These are phyloP conservation scores for Boletus fagicola DNA, from an alignment of 768 basidiomycete genomes.

Conservation along the genomic window DNA sequence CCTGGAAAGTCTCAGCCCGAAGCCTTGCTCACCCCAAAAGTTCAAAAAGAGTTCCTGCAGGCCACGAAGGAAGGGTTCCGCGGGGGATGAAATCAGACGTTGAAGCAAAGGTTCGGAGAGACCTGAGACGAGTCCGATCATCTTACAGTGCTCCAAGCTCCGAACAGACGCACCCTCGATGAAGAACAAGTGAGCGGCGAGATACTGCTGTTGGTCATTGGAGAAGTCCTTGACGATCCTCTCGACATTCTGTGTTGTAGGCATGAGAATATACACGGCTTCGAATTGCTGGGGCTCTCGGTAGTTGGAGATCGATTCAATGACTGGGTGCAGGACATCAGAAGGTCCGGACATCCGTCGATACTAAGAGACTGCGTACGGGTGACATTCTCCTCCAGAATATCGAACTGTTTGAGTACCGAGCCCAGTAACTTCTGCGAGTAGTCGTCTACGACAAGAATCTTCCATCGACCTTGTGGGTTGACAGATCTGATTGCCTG, in stretches of 20 bases:
- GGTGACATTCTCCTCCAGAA: slow-evolving; percentile 94
- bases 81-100: slow-evolving; percentile 69
- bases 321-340: slow-evolving; percentile 51
- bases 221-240: slow-evolving; percentile 86
- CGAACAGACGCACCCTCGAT: slow-evolving; percentile 65
- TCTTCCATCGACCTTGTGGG: slow-evolving; percentile 92
- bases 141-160: not conserved
- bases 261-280: slow-evolving; percentile 92
- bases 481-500: slow-evolving; percentile 85
- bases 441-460: slow-evolving; percentile 93
- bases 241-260: slow-evolving; percentile 91
- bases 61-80: slow-evolving; percentile 71
- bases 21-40: slow-evolving; percentile 74
- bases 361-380: slow-evolving; percentile 50
- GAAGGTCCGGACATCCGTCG: not conserved
- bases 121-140: slow-evolving; percentile 43
- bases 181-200: slow-evolving; percentile 88
- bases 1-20: not conserved
- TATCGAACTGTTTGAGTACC: slow-evolving; percentile 90
- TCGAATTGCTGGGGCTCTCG: slow-evolving; percentile 87
- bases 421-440: slow-evolving; percentile 80
- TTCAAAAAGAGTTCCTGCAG: slow-evolving; percentile 90
- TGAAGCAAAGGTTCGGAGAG: slow-evolving; percentile 77
- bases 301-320: slow-evolving; percentile 83
- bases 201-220: slow-evolving; percentile 64